These are phyloP conservation scores for Penicillium coprophilum DNA, from an alignment of 495 filamentous ascomycete species.

Conservation along the genomic window DNA sequence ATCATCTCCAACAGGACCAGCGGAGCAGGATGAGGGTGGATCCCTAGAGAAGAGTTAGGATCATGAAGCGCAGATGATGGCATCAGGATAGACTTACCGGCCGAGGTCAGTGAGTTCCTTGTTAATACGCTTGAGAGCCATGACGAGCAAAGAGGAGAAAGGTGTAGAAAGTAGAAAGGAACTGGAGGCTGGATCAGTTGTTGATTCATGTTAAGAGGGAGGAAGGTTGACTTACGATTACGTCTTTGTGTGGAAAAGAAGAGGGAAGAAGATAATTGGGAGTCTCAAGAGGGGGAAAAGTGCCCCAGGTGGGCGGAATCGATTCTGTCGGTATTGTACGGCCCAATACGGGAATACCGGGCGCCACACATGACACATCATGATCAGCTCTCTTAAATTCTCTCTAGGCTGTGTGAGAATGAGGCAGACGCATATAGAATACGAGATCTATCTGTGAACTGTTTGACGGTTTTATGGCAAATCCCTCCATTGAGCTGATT, in stretches of 20 bases:
- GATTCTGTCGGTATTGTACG: constrained; percentile 23
- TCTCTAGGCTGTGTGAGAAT: too few relatives aligned
- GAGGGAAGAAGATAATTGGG: constrained; percentile 30
- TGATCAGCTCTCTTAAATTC: constrained; percentile 5
- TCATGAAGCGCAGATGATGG: constrained; percentile 7
- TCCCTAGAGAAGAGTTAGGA: constrained; percentile 58
- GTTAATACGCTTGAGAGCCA: constrained; percentile 99
- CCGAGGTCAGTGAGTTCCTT: constrained; percentile 99
- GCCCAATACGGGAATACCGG: constrained; percentile 21
- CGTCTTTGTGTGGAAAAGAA: constrained; percentile 36
- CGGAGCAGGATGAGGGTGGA: constrained; percentile 97
- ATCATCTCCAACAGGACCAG: constrained; percentile 94
- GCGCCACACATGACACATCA: constrained; percentile 15
- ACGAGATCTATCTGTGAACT: background rate
- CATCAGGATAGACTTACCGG: constrained; percentile 64
- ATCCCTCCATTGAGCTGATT: background rate
- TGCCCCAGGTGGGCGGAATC: constrained; percentile 21
- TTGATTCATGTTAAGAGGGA: constrained; percentile 3
- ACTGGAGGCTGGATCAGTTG: constrained; percentile 13
- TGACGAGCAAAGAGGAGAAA: constrained; percentile 41
- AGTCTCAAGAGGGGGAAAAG: constrained; percentile 25
- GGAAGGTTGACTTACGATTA: constrained; percentile 29
- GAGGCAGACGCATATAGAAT: constrained; percentile 3
- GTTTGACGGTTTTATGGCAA: background rate
- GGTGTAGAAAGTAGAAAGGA: constrained; percentile 8